Conservation (phyloP, 139 green algal genomes). For the Limnomonas spitsbergensis region DNA sequence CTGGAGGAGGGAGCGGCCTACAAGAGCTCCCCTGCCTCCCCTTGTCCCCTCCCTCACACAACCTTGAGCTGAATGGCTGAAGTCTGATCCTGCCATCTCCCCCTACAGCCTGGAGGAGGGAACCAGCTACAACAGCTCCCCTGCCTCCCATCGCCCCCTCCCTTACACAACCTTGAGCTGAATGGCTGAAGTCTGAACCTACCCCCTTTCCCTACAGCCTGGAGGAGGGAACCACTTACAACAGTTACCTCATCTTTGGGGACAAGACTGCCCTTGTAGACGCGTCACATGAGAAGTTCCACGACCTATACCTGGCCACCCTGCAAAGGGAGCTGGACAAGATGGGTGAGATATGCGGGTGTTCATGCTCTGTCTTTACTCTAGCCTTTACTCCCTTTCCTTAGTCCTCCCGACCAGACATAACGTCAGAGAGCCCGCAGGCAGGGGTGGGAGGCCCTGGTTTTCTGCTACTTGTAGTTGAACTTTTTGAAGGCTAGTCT, state of each 20-base stretch:
- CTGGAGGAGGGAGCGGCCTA: too few species aligned
- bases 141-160: too few species aligned
- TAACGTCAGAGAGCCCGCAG: too few species aligned
- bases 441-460: too few species aligned
- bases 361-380: background rate
- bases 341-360: background rate
- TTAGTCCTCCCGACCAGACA: too few species aligned
- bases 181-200: background rate
- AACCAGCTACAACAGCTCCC: conserved; percentile 96
- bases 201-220: conserved; percentile 43
- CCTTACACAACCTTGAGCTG: background rate
- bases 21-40: too few species aligned
- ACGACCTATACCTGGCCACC: conserved; percentile 74
- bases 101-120: too few species aligned
- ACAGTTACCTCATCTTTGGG: conserved; percentile 92
- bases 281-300: conserved; percentile 94
- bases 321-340: conserved; percentile 53
- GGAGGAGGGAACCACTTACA: conserved; percentile 92
- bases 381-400: too few species aligned
- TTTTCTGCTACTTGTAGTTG: too few species aligned
- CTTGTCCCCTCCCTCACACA: too few species aligned
- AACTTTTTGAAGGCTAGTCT: too few species aligned
- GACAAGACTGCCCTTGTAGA: conserved; percentile 89
- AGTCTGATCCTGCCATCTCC: background rate
- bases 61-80: too few species aligned